Conservation (phyloP, 176 grass and related monocot species). For the Carex parvula region DNA sequence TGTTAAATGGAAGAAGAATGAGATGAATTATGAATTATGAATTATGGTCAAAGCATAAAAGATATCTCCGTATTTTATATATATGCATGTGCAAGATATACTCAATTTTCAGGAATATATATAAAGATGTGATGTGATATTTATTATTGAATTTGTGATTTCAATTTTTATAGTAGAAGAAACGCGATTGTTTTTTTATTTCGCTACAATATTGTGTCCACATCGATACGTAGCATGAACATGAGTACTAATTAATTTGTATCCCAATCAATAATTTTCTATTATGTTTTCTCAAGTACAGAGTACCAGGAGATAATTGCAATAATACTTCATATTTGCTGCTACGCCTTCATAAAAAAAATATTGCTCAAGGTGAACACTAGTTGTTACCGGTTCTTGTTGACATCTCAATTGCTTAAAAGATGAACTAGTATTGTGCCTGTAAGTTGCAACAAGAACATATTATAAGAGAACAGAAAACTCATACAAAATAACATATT, state of each 20-base stretch:
- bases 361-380: too few species aligned
- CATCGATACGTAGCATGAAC: too few species aligned
- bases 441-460: too few species aligned
- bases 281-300: neutral
- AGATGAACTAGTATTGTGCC: neutral
- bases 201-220: too few species aligned
- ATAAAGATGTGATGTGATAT: neutral
- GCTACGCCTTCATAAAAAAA: neutral
- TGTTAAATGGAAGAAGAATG: neutral
- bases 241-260: neutral
- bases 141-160: neutral
- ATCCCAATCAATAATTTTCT: slow-evolving; percentile 1
- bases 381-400: neutral
- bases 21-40: neutral
- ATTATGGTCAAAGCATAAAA: neutral
- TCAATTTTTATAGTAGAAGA: neutral
- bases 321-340: neutral
- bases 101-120: neutral
- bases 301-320: neutral
- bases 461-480: too few species aligned
- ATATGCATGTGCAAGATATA: neutral
- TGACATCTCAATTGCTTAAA: neutral
- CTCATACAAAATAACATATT: too few species aligned
- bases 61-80: neutral
- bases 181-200: neutral